Evolutionary conservation across 306 rosid species (phyloP), one percentile per base, ranked within the genome.

Genomic region (Sophora flavescens): DNA sequence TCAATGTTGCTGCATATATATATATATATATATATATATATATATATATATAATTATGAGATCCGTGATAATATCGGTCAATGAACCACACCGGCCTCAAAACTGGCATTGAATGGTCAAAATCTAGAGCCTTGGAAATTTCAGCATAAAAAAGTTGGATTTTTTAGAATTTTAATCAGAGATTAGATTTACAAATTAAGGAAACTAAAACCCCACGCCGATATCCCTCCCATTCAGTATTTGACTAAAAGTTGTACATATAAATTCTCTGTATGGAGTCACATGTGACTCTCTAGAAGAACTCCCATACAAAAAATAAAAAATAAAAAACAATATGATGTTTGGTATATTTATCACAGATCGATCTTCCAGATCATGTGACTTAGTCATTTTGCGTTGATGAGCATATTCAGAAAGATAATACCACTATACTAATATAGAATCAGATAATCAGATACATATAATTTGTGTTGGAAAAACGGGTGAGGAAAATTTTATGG

Each of bases 81-180:
- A 76, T 66, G 83, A 9, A 82, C 67, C 47, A 39, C 58, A 54
- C 72, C 65, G 75, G 32, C 81, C 83, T 59, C 86, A 74, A 57
- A 52, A 11, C 58, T 81, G 74, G 72, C 83, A 74, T 82, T 81
- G 89, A 83, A 87, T 74, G 84, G 93, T 86, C 86, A 86, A 86
- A 64, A 82, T 59, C 82, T 77, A 52, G 75, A 80, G 68, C 83
- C 63, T 71, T 36, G 82, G 77, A 87, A 63, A 36, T 61, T 83
- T 87, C 89, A 74, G 64, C 70, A 73, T 74, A 7, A 14, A 71
- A 51, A 41, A 63, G 22, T 26, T 17, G 42, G 69, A 48, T 22
- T 54, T 32, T 44, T 35, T 52, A 5, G 26, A 57, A 50, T 68
- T 73, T 51, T 17, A 73, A 54, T 17, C 48, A 52, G 22, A n/a